Evolutionary conservation across 192 early-diverging fungal genomes (phyloP).

Genomic region (Coemansia sp.): DNA sequence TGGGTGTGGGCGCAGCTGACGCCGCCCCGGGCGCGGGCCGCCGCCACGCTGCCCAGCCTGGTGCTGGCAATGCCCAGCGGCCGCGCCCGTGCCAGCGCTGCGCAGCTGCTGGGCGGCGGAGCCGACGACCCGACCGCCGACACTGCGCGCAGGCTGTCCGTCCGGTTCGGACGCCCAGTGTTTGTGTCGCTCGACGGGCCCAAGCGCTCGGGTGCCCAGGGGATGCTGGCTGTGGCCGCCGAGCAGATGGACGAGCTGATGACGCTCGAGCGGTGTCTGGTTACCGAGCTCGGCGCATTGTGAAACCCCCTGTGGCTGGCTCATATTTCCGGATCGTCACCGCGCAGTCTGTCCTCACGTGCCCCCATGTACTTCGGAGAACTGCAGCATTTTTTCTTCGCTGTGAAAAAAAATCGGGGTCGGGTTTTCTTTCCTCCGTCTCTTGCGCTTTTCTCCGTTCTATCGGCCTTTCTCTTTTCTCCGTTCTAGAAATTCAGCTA

Average conservation of each 20-base stretch:
- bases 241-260: conserved; percentile 28
- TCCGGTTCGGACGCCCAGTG: conserved; percentile 37
- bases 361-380: neutral
- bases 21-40: conserved; percentile 1
- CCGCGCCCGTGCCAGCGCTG: conserved; percentile 15
- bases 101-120: conserved; percentile 27
- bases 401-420: no score
- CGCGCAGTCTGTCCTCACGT: neutral
- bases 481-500: neutral
- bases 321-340: no score
- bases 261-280: conserved; percentile 34
- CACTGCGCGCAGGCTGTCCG: conserved; percentile 28
- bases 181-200: conserved; percentile 23
- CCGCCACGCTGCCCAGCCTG: conserved; percentile 24
- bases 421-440: neutral
- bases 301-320: no score
- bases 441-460: neutral
- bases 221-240: conserved; percentile 11
- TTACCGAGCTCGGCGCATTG: conserved; percentile 14
- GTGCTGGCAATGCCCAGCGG: conserved; percentile 31
- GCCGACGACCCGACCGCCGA: conserved; percentile 38
- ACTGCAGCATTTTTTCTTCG: no score
- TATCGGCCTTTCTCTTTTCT: neutral
- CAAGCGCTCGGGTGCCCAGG: neutral
- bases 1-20: conserved; percentile 47